phyloP scores from a whole-genome alignment of 1,139 yeast genomes.

The Eremothecium gossypii region DNA sequence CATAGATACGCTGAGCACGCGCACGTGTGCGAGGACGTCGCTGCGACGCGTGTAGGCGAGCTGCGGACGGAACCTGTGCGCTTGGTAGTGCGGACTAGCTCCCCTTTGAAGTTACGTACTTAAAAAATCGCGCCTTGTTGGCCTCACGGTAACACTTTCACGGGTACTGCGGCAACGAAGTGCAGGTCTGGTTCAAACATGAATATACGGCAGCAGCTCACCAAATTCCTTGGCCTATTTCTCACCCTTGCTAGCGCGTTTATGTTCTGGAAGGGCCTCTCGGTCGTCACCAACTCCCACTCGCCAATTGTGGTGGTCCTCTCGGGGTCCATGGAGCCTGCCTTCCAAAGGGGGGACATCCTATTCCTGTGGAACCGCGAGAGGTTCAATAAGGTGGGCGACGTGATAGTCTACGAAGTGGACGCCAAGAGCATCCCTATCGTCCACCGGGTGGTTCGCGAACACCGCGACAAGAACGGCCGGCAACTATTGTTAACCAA shows the following conservation, averaged over 20 bases:
- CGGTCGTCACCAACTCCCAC: slow-evolving; percentile 69
- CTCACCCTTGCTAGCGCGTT: slow-evolving; percentile 82
- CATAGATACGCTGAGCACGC: too few relatives aligned
- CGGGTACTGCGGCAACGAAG: too few relatives aligned
- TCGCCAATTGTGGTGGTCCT: slow-evolving; percentile 95
- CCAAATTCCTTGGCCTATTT: slow-evolving; percentile 58
- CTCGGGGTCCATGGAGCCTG: slow-evolving; percentile 99
- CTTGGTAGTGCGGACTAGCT: too few relatives aligned
- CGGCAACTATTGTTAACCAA: slow-evolving; percentile 80
- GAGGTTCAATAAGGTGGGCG: slow-evolving; percentile 67
- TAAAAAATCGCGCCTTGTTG: too few relatives aligned
- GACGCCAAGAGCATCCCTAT: slow-evolving; percentile 79
- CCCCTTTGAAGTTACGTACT: too few relatives aligned
- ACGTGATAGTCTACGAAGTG: slow-evolving; percentile 88
- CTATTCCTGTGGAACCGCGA: slow-evolving; percentile 86
- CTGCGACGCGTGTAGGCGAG: too few relatives aligned
- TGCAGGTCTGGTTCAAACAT: slow-evolving; percentile 10
- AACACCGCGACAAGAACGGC: slow-evolving; percentile 29
- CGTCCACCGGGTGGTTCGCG: slow-evolving; percentile 88
- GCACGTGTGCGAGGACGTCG: too few relatives aligned
- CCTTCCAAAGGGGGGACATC: slow-evolving; percentile 96
- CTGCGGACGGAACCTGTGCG: too few relatives aligned
- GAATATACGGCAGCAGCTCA: slow-evolving; percentile 34
- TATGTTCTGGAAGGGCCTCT: slow-evolving; percentile 82
- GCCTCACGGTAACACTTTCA: too few relatives aligned